Percentiles rank a stretch among this genome's conserved stretches.
phyloP scores from a whole-genome alignment of 768 basidiomycete genomes.

The Lepiota venenata region DNA sequence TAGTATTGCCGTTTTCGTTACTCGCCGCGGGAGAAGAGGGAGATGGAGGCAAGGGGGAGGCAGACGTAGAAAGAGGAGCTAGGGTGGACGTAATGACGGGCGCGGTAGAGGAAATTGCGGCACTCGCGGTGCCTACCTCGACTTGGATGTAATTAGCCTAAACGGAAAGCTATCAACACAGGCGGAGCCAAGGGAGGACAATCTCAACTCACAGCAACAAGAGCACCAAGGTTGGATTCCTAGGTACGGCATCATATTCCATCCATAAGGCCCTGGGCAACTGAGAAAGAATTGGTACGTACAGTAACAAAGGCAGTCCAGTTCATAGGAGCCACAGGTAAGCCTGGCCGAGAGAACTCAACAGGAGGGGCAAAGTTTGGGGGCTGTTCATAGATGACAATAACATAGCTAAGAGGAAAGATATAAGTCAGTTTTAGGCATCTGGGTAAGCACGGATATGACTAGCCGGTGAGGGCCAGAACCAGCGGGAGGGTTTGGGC shows the following conservation, averaged over 20 bases:
- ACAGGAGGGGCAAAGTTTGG: conserved; percentile 56
- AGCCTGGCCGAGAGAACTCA: conserved; percentile 43
- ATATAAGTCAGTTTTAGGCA: not conserved
- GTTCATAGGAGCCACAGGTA: conserved; percentile 47
- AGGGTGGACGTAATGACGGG: conserved; percentile 64
- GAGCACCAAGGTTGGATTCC: not conserved
- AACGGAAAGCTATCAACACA: conserved; percentile 8
- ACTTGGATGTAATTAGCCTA: conserved; percentile 73
- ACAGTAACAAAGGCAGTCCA: too few species aligned
- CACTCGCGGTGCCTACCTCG: conserved; percentile 59
- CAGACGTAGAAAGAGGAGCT: conserved; percentile 4
- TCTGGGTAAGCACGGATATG: not conserved
- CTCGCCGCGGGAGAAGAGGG: conserved; percentile 8
- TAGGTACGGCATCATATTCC: not conserved
- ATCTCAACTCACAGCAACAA: not conserved
- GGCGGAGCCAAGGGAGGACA: too few species aligned
- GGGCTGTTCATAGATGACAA: conserved; percentile 65
- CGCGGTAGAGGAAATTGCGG: conserved; percentile 55
- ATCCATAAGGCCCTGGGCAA: not conserved
- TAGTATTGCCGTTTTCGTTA: conserved; percentile 11
- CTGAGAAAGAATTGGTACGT: too few species aligned
- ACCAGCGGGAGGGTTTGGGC: conserved; percentile 66
- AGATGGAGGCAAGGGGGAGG: conserved; percentile 1
- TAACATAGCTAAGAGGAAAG: conserved; percentile 49
- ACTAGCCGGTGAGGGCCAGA: conserved; percentile 71